These are phyloP conservation scores for Aspergillus kassunensis DNA, from an alignment of 495 filamentous ascomycete genomes.

Conservation along the genomic window DNA sequence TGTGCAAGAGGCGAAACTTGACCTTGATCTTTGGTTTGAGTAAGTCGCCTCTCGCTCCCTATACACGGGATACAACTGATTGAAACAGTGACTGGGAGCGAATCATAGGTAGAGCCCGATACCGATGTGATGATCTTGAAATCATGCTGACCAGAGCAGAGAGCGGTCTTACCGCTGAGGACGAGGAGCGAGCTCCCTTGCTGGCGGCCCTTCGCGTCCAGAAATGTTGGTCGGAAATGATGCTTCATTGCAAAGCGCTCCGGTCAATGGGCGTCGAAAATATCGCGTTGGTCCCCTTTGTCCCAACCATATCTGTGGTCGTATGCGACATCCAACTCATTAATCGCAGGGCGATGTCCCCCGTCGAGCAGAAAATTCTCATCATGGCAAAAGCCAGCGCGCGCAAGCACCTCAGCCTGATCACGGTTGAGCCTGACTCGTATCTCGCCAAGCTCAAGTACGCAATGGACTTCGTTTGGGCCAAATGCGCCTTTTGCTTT, in stretches of 20 bases:
- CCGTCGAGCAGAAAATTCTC: conserved; percentile 38
- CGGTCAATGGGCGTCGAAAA: conserved; percentile 47
- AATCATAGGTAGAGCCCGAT: conserved; percentile 31
- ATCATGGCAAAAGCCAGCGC: conserved; percentile 45
- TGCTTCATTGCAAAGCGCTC: conserved; percentile 46
- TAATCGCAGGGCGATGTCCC: conserved; percentile 33
- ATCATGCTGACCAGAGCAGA: conserved; percentile 13
- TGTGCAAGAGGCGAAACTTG: conserved; percentile 42
- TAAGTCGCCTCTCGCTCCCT: conserved; percentile 12
- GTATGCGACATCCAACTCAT: background rate
- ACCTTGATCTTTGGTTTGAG: conserved; percentile 47
- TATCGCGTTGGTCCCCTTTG: conserved; percentile 37
- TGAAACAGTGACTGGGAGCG: conserved; percentile 39
- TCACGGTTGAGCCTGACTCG: conserved; percentile 34
- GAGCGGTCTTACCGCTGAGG: conserved; percentile 18
- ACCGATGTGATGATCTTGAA: background rate
- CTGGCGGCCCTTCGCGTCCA: conserved; percentile 39
- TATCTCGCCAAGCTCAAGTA: conserved; percentile 50
- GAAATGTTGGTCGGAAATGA: conserved; percentile 47
- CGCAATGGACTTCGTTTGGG: conserved; percentile 55
- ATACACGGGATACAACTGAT: conserved; percentile 6
- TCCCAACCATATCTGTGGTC: background rate
- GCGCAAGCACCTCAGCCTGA: conserved; percentile 46
- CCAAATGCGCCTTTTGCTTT: conserved; percentile 52
- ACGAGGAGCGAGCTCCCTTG: conserved; percentile 33